Evolutionary conservation across 371 early-diverging fungal species (phyloP).

Genomic region (Rhizopus delemar): DNA sequence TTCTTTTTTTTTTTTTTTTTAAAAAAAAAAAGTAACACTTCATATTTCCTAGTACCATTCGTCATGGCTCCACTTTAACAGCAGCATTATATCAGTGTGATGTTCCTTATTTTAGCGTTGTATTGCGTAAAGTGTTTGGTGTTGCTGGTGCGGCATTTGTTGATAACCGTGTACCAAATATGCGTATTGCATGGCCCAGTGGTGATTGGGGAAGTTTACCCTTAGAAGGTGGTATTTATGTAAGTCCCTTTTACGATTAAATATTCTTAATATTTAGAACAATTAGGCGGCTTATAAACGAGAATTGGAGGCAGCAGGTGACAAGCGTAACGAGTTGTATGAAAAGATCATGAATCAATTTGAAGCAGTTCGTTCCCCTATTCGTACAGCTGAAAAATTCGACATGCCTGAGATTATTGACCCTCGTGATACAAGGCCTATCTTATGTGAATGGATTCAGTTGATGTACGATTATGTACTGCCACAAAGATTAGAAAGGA

Average conservation of each 20-base stretch:
- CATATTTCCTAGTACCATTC: constrained; percentile 33
- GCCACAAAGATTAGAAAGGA: constrained; percentile 39
- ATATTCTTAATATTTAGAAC: not conserved
- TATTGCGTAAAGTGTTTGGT: constrained; percentile 52
- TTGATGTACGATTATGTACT: constrained; percentile 44
- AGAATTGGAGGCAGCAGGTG: constrained; percentile 46
- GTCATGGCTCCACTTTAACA: constrained; percentile 45
- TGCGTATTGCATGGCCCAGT: constrained; percentile 48
- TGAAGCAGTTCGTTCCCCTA: constrained; percentile 47
- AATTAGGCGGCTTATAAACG: constrained; percentile 44
- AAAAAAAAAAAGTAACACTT: not conserved
- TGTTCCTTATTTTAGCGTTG: constrained; percentile 47
- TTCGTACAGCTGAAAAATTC: constrained; percentile 48
- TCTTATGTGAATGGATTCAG: constrained; percentile 46
- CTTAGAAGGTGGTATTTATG: constrained; percentile 45
- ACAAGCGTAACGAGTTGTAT: constrained; percentile 45
- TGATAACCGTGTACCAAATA: constrained; percentile 45
- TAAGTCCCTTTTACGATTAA: constrained; percentile 3
- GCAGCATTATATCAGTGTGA: constrained; percentile 51
- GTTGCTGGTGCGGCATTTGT: constrained; percentile 56
- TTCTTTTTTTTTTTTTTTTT: too few species aligned
- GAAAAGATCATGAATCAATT: constrained; percentile 39
- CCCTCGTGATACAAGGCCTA: constrained; percentile 48
- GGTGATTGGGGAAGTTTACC: constrained; percentile 52
- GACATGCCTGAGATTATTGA: constrained; percentile 53